These are phyloP conservation scores for Gossypium turneri DNA, from an alignment of 345 rosid genomes.

Conservation along the genomic window DNA sequence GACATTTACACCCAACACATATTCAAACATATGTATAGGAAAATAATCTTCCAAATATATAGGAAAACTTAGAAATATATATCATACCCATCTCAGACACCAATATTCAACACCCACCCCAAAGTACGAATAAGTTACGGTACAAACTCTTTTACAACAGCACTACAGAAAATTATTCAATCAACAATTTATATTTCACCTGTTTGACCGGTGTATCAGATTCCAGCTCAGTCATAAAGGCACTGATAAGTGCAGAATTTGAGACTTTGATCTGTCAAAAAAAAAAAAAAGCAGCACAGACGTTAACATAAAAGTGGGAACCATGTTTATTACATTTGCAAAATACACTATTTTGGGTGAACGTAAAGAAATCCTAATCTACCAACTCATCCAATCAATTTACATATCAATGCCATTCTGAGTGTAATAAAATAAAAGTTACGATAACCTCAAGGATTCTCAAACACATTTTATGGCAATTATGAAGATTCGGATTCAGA, in stretches of 20 bases:
- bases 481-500: not conserved
- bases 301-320: not conserved
- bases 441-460: not conserved
- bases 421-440: not conserved
- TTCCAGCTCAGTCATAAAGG: slow-evolving; percentile 94
- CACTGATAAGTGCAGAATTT: slow-evolving; percentile 94
- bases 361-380: not conserved
- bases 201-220: slow-evolving; percentile 86
- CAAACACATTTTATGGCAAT: not conserved
- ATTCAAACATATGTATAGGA: not conserved
- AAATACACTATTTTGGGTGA: not conserved
- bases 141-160: not conserved
- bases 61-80: not conserved
- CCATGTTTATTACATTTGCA: not conserved
- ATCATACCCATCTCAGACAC: not conserved
- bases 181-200: slow-evolving; percentile 35
- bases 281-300: not conserved
- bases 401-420: not conserved
- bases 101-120: not conserved
- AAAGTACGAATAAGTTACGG: not conserved
- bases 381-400: not conserved
- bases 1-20: not conserved
- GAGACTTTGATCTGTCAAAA: slow-evolving; percentile 79
- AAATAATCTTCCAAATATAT: no score
- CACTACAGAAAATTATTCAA: not conserved